Evolutionary conservation across 1,139 yeast species (phyloP).

Genomic region (Hanseniaspora sp.): DNA sequence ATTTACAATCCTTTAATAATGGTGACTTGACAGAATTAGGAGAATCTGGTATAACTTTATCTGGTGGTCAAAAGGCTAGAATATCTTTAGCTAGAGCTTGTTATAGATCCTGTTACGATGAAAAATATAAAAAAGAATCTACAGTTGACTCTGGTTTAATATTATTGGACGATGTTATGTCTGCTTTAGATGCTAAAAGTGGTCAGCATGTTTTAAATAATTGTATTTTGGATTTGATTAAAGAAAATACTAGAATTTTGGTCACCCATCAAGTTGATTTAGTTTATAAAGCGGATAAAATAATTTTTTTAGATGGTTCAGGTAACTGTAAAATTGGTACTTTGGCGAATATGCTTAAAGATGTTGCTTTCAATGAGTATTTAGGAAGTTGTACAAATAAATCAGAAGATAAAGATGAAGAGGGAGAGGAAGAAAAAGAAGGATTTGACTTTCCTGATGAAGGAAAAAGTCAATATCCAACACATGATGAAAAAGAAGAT

Average conservation of each 20-base stretch:
- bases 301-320: slow-evolving; percentile 48
- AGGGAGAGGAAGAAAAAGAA: slow-evolving; percentile 26
- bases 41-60: slow-evolving; percentile 79
- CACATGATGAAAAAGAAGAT: background rate
- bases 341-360: slow-evolving; percentile 37
- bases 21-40: slow-evolving; percentile 85
- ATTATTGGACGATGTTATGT: slow-evolving; percentile 60
- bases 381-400: background rate
- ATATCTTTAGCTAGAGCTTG: slow-evolving; percentile 62
- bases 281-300: slow-evolving; percentile 47
- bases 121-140: slow-evolving; percentile 36
- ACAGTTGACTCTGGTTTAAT: slow-evolving; percentile 23
- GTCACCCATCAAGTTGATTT: slow-evolving; percentile 67
- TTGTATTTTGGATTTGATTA: slow-evolving; percentile 46
- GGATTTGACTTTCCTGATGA: slow-evolving; percentile 17
- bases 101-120: slow-evolving; percentile 46
- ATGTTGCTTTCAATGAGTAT: slow-evolving; percentile 12
- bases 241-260: slow-evolving; percentile 47
- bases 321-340: slow-evolving; percentile 44
- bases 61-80: slow-evolving; percentile 87
- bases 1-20: slow-evolving; percentile 60
- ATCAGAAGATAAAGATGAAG: slow-evolving; percentile 16
- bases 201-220: slow-evolving; percentile 57
- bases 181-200: slow-evolving; percentile 74
- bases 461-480: background rate